These are phyloP conservation scores for Aureobasidium pullulans DNA, from an alignment of 2,329 filamentous ascomycete species.

Conservation along the genomic window DNA sequence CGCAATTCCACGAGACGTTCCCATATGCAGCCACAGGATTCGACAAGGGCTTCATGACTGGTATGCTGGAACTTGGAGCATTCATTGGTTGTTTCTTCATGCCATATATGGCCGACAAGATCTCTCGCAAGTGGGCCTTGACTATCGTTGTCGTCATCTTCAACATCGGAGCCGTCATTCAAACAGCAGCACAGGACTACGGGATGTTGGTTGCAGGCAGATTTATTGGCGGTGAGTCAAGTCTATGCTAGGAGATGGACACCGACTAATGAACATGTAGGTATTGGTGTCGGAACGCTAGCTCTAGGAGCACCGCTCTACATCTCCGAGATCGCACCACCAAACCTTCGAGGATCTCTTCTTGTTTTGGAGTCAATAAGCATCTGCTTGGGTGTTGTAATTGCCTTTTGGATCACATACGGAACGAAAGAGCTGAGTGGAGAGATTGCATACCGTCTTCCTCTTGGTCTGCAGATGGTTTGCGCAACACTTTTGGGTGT, in stretches of 20 bases:
- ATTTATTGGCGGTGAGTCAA: constrained; percentile 37
- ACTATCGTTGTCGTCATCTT: constrained; percentile 46
- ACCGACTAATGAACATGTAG: not conserved
- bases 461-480: constrained; percentile 42
- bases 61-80: constrained; percentile 49
- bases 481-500: constrained; percentile 25
- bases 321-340: constrained; percentile 28
- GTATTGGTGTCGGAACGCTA: not conserved
- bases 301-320: constrained; percentile 45
- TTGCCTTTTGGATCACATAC: constrained; percentile 50
- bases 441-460: constrained; percentile 42
- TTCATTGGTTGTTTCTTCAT: constrained; percentile 38
- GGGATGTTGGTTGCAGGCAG: constrained; percentile 45
- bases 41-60: constrained; percentile 42
- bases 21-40: constrained; percentile 38
- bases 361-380: constrained; percentile 40
- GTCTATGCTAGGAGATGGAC: constrained; percentile 15
- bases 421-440: constrained; percentile 37
- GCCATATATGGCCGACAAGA: constrained; percentile 45
- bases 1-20: constrained; percentile 42
- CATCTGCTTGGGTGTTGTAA: constrained; percentile 42
- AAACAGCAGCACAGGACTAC: constrained; percentile 44
- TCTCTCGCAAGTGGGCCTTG: constrained; percentile 47
- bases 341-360: constrained; percentile 33
- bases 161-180: constrained; percentile 43